Conservation (phyloP, 2,329 filamentous ascomycete species). For the Lachnum nothofagi region DNA sequence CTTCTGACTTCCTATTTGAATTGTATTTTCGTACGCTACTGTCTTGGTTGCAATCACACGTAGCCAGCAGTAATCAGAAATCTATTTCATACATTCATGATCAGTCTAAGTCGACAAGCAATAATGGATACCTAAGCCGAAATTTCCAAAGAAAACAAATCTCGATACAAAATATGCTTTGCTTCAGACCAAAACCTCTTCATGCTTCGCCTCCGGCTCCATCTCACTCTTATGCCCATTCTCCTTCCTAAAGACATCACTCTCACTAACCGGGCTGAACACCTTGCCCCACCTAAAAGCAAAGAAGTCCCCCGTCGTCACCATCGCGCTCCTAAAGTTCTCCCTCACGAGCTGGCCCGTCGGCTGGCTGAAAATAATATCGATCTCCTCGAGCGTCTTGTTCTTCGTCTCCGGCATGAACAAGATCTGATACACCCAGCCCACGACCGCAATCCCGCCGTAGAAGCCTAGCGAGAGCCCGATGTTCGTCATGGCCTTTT, state of each 20-base stretch:
- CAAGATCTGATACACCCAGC: constrained; percentile 66
- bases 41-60: no score
- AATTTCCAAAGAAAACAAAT: no score
- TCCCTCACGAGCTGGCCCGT: constrained; percentile 57
- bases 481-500: constrained; percentile 59
- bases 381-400: constrained; percentile 64
- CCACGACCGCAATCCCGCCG: constrained; percentile 65
- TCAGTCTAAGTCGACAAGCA: no score
- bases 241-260: constrained; percentile 27
- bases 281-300: constrained; percentile 28
- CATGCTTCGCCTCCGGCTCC: constrained; percentile 13
- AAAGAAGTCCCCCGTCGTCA: constrained; percentile 26
- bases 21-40: no score
- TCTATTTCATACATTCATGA: no score
- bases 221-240: constrained; percentile 24
- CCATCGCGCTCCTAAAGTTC: constrained; percentile 42
- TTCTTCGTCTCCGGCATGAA: constrained; percentile 74
- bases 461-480: constrained; percentile 68
- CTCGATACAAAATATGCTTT: no score
- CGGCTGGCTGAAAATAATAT: constrained; percentile 59
- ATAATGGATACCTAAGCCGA: no score
- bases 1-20: no score
- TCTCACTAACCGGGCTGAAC: constrained; percentile 26
- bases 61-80: no score
- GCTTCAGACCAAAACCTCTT: constrained; percentile 15